A percentile compares a stretch with the other conserved stretches of the same genome.
These are phyloP conservation scores for Haplosporangium sp. DNA, from an alignment of 371 early-diverging fungal genomes.

Conservation along the genomic window DNA sequence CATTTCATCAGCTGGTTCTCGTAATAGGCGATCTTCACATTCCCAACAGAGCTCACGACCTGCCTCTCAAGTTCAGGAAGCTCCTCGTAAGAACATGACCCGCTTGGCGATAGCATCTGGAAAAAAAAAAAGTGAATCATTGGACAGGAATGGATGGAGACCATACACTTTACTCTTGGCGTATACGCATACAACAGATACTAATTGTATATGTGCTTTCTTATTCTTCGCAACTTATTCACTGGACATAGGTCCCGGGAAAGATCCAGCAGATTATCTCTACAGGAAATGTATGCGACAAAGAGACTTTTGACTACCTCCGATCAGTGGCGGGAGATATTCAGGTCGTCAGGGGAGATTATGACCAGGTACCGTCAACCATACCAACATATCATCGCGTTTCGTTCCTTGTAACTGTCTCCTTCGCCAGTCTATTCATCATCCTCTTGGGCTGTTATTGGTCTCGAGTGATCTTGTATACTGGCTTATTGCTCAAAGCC, in stretches of 20 bases:
- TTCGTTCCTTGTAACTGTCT: no score
- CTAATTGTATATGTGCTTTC: background rate
- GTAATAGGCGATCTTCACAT: constrained; percentile 95
- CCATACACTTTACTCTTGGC: no score
- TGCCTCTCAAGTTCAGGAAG: constrained; percentile 92
- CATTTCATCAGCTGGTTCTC: constrained; percentile 73
- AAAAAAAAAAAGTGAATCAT: no score
- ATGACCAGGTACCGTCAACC: constrained; percentile 71
- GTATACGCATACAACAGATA: background rate
- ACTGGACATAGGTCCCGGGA: constrained; percentile 77
- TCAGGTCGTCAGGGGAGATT: constrained; percentile 85
- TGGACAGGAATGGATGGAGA: no score
- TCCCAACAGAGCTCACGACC: constrained; percentile 88
- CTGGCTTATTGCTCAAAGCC: background rate
- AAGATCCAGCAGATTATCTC: constrained; percentile 95
- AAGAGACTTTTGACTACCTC: constrained; percentile 88
- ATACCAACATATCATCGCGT: no score
- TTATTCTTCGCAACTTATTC: background rate
- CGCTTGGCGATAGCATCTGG: no score
- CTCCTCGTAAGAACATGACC: constrained; percentile 67
- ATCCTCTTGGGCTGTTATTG: no score
- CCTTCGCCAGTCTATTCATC: no score
- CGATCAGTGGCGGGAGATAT: constrained; percentile 85
- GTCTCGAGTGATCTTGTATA: no score
- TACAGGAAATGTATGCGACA: constrained; percentile 90